Evolutionary conservation across 2,329 filamentous ascomycete species (phyloP).

Genomic region (Aspergillus sp.): DNA sequence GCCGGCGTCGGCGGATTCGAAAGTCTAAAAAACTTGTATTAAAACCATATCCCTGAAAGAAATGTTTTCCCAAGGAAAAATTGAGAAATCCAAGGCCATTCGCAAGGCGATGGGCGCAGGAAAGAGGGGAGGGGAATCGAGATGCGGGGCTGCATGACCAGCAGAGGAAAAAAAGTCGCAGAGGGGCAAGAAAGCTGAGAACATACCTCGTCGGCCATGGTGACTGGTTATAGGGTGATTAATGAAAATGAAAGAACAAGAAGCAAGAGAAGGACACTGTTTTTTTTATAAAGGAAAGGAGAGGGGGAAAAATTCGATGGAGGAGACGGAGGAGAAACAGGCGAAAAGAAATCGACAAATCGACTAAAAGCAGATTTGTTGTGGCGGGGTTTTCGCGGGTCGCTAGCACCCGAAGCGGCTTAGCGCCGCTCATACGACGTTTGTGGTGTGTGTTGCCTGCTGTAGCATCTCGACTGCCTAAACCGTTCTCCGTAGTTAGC

Average conservation of each 20-base stretch:
- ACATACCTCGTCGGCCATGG: conserved; percentile 65
- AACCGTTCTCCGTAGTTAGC: too few species aligned
- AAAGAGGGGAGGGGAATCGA: conserved; percentile 16
- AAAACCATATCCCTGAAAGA: not conserved
- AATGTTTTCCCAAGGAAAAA: not conserved
- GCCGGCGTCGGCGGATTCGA: conserved; percentile 94
- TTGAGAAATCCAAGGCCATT: too few species aligned
- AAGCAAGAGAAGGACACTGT: not conserved
- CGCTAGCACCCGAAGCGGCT: conserved; percentile 18
- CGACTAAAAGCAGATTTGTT: conserved; percentile 25
- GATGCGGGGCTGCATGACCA: conserved; percentile 26
- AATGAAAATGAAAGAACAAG: conserved; percentile 4
- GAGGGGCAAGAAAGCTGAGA: conserved; percentile 10
- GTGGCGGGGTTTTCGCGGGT: conserved; percentile 25
- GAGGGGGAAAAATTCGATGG: conserved; percentile 12
- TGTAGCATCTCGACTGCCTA: conserved; percentile 5
- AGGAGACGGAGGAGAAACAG: conserved; percentile 14
- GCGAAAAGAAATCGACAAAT: conserved; percentile 20
- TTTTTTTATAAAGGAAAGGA: conserved; percentile 14
- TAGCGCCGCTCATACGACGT: conserved; percentile 15
- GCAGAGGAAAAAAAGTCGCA: conserved; percentile 12
- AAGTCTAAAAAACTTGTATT: conserved; percentile 43
- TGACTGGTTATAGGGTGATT: conserved; percentile 35
- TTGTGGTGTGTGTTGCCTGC: not conserved
- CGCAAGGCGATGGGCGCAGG: not conserved